Conservation (phyloP, 2,329 filamentous ascomycete species). For the Gaeumannomyces sp. region DNA sequence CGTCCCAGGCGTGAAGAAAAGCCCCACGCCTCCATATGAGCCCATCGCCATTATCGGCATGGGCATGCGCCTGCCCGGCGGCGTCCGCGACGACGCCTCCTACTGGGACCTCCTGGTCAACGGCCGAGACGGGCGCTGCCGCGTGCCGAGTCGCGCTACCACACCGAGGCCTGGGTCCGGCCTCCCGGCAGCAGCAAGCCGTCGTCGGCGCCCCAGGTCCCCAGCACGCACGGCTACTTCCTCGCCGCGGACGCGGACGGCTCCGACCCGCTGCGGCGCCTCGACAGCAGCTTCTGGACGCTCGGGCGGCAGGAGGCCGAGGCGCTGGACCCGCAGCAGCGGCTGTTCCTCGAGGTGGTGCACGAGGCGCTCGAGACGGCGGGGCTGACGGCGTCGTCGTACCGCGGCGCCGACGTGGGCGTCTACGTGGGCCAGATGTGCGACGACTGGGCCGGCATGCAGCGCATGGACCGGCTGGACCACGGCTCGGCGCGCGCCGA, state of each 20-base stretch:
- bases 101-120: conserved; percentile 28
- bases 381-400: conserved; percentile 13
- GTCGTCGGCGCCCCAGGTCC: conserved; percentile 11
- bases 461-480: conserved; percentile 1
- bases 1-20: not conserved
- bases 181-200: conserved; percentile 3
- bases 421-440: conserved; percentile 18
- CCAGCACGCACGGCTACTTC: conserved; percentile 22
- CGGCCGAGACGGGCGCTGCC: conserved; percentile 18
- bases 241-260: conserved; percentile 14
- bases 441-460: conserved; percentile 16
- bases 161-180: conserved; percentile 17
- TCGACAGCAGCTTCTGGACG: conserved; percentile 27
- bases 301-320: conserved; percentile 23
- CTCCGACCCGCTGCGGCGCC: conserved; percentile 19
- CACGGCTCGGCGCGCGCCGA: not conserved
- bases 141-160: conserved; percentile 23
- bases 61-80: conserved; percentile 26
- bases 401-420: conserved; percentile 17
- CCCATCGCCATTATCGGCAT: conserved; percentile 29
- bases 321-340: conserved; percentile 21
- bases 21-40: not conserved
- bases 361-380: conserved; percentile 17
- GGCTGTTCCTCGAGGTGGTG: conserved; percentile 12
- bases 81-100: conserved; percentile 18